Conservation (phyloP, 805 yeast genomes). For the Candida patagonica region DNA sequence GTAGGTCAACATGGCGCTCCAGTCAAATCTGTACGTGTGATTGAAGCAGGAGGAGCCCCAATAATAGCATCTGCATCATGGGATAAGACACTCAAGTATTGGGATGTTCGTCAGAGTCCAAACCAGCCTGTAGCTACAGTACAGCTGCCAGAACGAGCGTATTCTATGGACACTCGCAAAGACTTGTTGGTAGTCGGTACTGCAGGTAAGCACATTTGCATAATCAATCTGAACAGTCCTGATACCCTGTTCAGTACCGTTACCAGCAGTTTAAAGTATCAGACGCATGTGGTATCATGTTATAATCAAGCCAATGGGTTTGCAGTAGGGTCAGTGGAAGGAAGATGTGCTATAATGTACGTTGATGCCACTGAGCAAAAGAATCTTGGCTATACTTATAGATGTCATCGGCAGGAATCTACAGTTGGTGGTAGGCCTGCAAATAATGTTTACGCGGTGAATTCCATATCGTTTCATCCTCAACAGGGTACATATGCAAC, state of each 20-base stretch:
- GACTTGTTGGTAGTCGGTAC: slow-evolving; percentile 86
- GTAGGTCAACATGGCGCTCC: slow-evolving; percentile 82
- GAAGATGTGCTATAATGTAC: slow-evolving; percentile 90
- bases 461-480: slow-evolving; percentile 81
- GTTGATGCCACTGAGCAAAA: slow-evolving; percentile 56
- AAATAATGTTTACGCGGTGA: slow-evolving; percentile 66
- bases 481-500: slow-evolving; percentile 84
- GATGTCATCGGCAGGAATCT: slow-evolving; percentile 78
- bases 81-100: slow-evolving; percentile 90
- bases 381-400: slow-evolving; percentile 74
- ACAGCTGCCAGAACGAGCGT: slow-evolving; percentile 81
- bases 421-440: slow-evolving; percentile 34
- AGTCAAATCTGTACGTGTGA: slow-evolving; percentile 64
- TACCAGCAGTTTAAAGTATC: slow-evolving; percentile 78
- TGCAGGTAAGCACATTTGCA: slow-evolving; percentile 75
- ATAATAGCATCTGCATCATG: slow-evolving; percentile 89
- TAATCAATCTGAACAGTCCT: slow-evolving; percentile 71
- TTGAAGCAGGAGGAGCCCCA: slow-evolving; percentile 69
- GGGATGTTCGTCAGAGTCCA: slow-evolving; percentile 71
- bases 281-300: slow-evolving; percentile 74
- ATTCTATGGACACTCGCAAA: slow-evolving; percentile 76
- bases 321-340: slow-evolving; percentile 90
- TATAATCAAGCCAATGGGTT: slow-evolving; percentile 89
- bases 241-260: slow-evolving; percentile 65
- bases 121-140: slow-evolving; percentile 69